Percentiles rank a stretch among this genome's conserved stretches.
These are phyloP conservation scores for Neobulgaria alba DNA, from an alignment of 2,329 filamentous ascomycete species.

Conservation along the genomic window DNA sequence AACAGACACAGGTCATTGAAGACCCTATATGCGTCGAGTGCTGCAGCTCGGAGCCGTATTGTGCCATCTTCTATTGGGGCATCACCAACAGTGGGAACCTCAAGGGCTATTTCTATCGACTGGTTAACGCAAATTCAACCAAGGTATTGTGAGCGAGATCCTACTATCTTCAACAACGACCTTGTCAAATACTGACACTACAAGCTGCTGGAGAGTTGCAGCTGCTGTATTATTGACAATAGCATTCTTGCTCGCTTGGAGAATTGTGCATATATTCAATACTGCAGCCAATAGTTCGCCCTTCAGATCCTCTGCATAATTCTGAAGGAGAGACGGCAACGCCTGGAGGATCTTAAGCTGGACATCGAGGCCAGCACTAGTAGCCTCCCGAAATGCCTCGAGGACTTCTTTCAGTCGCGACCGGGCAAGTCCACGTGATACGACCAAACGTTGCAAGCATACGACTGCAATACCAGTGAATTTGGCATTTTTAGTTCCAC, in stretches of 20 bases:
- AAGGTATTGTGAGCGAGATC: conserved; percentile 25
- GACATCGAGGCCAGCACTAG: conserved; percentile 73
- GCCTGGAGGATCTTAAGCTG: conserved; percentile 95
- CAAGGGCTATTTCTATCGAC: conserved; percentile 30
- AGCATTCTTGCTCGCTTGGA: conserved; percentile 85
- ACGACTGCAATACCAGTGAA: conserved; percentile 82
- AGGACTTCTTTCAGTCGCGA: conserved; percentile 78
- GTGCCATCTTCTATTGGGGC: conserved; percentile 57
- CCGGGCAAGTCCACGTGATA: conserved; percentile 69
- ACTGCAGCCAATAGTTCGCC: conserved; percentile 74
- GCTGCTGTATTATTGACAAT: conserved; percentile 94
- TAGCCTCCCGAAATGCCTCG: conserved; percentile 78
- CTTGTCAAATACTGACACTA: conserved; percentile 89
- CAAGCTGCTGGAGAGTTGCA: conserved; percentile 89
- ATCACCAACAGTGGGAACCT: conserved; percentile 54
- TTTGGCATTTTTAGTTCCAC: conserved; percentile 80
- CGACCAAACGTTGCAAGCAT: conserved; percentile 81
- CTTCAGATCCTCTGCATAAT: conserved; percentile 74
- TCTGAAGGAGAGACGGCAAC: conserved; percentile 79
- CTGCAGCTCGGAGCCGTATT: conserved; percentile 62
- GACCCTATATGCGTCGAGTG: conserved; percentile 77
- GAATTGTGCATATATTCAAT: conserved; percentile 81
- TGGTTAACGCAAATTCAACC: conserved; percentile 1
- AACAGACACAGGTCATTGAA: conserved; percentile 86
- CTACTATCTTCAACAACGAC: conserved; percentile 72